A percentile compares a stretch with the other conserved stretches of the same genome.
Evolutionary conservation across 1,284 basidiomycete genomes (phyloP).

Genomic region (Laetiporus sulphureus): DNA sequence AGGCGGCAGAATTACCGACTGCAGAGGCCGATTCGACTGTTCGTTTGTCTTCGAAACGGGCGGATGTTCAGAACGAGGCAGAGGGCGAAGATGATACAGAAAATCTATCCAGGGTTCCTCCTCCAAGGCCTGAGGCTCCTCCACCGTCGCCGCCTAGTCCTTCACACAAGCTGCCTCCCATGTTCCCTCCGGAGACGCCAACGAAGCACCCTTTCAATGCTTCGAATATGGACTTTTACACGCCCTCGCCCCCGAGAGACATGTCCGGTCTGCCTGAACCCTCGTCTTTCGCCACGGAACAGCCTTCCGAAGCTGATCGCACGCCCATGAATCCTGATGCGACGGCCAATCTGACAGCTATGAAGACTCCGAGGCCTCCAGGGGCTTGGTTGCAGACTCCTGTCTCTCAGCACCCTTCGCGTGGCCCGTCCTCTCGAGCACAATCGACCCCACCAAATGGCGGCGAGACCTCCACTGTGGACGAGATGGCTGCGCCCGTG

Average conservation of each 20-base stretch:
- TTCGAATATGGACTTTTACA: too few relatives aligned
- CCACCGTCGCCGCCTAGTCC: constrained; percentile 10
- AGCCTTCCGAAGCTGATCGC: constrained; percentile 29
- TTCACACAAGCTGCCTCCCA: background rate
- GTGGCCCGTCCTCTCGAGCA: constrained; percentile 12
- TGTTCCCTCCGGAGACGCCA: constrained; percentile 30
- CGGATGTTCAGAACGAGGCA: too few relatives aligned
- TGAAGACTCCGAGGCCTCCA: constrained; percentile 62
- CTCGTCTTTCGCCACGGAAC: constrained; percentile 42
- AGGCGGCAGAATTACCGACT: constrained; percentile 14
- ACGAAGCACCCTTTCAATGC: too few relatives aligned
- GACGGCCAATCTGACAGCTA: constrained; percentile 28
- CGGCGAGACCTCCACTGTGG: constrained; percentile 11
- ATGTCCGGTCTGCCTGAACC: constrained; percentile 38
- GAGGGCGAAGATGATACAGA: too few relatives aligned
- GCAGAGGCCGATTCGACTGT: constrained; percentile 5
- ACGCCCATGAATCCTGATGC: constrained; percentile 19
- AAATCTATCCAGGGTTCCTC: too few relatives aligned
- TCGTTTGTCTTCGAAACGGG: background rate
- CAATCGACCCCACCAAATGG: constrained; percentile 18
- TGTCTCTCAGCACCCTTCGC: constrained; percentile 23
- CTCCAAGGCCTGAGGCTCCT: constrained; percentile 9
- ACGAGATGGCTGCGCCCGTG: constrained; percentile 13
- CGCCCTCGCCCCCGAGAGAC: constrained; percentile 53
- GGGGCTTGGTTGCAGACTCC: constrained; percentile 66